Evolutionary conservation across 805 yeast genomes (phyloP), one percentile per base, ranked within the genome.

Genomic region (Cyberlindnera euphorbiae): DNA sequence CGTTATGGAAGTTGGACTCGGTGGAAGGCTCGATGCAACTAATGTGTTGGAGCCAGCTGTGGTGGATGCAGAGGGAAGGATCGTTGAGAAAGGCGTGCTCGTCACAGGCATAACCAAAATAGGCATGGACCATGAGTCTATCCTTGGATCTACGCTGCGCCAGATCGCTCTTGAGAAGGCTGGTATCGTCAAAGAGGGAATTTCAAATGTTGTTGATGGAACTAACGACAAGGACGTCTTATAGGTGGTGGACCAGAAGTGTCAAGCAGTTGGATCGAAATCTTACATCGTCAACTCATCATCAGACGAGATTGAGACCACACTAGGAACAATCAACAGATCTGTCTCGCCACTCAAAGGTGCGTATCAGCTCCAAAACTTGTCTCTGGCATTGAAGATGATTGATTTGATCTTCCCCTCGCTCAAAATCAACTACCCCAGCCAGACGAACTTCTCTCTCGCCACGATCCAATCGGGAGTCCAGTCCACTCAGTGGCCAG

Each of bases 1-100:
- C 0, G 76, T 90, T 1, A 60, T 90, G n/a, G 98, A 90, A 58
- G 97, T 88, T 4, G 98, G 98, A 0, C 63, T 93, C 6, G 98
- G 98, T 3, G 98, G 98, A 0, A 59, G 83, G 28, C 56, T 77
- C 10, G 98, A 90, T 59, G 86, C 97, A 1, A 90, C 98, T 0
- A 90, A 90, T 62, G 84, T 84, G 0, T 56, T 82, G 2, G 60
- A 60, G 8, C 60, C 60, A 2, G 41, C 41, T 5, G 44, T 42
- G 5, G 18, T 39, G 50, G 36, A 41, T 12, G 16, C 32, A 4
- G 29, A 43, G 5, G 42, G 44, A 2, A 17, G 26, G 2, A 36
- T 39, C 17, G 25, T 38, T 15, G 42, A 43, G 6, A 44, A 44
- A 9, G 69, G 76, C 12, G 77, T 77, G 21, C 35, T 82, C 25